Base-by-base conservation (phyloP, 1,284 basidiomycete species). In the Marasmius tenuissimus region DNA sequence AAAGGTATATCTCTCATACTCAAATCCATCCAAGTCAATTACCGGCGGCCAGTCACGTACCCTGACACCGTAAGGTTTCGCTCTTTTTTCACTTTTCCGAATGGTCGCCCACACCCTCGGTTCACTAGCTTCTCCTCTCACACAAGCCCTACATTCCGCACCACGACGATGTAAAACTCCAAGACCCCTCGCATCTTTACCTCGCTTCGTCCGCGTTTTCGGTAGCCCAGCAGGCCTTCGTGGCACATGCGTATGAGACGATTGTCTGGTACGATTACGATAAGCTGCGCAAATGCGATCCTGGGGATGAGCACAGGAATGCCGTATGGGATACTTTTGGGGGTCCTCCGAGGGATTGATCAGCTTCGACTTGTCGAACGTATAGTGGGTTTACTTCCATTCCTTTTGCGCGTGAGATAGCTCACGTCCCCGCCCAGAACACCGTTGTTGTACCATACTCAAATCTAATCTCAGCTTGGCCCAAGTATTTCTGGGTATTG, bases 191-290 rank as follows among this genome's bases (percentile, higher is more conserved):
- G 9, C 72, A 78, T 60, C 85, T 91, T 70, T 72, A 76, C 54
- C 74, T 86, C 42, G 73, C 73, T 14, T 82, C 82, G 8, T 79
- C 79, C 20, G 84, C 87, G 18, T 91, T 85, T 73, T 90, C 88
- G 9, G 79, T 87, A 52, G 69, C 76, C 8, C 89, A 91, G 69
- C 76, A 79, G 47, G 74, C 80, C 8, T 77, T 89, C 58, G 89
- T 91, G 5, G 82, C 88, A 0, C 81, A 86, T 62, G 83, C 85
- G 1, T 83, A 85, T 68, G 84, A 86, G 57, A 79, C 81, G 5
- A 70, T 89, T 27, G 89, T 90, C 10, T 92, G 90, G 90, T 92
- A 91, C 62, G 85, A 90, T 70, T 91, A 91, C 65, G 86, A 89
- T 60, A 77, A 66, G 27, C 75, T 89, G 60, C 78, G 75, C 71